Evolutionary conservation across 2,329 filamentous ascomycete species (phyloP), one percentile per base, ranked within the genome.

Genomic region (Ampelomyces quisqualis): DNA sequence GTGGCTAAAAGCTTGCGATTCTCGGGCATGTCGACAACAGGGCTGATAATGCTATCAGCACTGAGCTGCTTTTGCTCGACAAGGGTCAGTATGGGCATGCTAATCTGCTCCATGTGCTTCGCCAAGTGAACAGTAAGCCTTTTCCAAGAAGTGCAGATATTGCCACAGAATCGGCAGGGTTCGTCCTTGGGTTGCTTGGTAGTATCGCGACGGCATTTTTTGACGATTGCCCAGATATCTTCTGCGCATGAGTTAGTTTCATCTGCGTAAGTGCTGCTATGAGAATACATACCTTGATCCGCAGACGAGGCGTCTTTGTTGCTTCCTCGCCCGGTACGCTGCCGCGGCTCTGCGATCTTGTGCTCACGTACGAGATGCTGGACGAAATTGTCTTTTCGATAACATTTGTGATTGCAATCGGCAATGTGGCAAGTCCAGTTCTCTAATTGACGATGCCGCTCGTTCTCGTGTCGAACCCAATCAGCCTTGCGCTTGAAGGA

Each of bases 401-500:
- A 94, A 71, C 90, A 95, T 3, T 77, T 80, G 63, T 95, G 90
- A 7, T 75, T 77, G 67, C 90, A 95, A 49, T 91, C 89, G 4
- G 84, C 79, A 14, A 90, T 79, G 46, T 87, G 82, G 62, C 90
- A 96, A 5, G 79, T 83, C 90, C 90, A 96, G 83, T 88, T 93
- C 60, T 95, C 90, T 2, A 95, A 73, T 50, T 94, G 88, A 17
- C 90, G 81, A 64, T 96, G 90, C 18, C 86, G 83, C 68, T 96
- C 90, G 55, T 91, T 95, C 64, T 95, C 90, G 59, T 96, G 90
- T 20, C 90, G 81, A 15, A 95, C 89, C 90, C 90, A 96, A 64
- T 96, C 90, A 10, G 90, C 90, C 69, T 95, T 96, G 33, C 90
- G 81, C 70, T 95, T 95, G 75, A 95, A 96, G 23, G 88, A 90